Evolutionary conservation across 1,139 yeast species (phyloP), one percentile per base, ranked within the genome.

Genomic region (Yamadazyma songkhlaensis): DNA sequence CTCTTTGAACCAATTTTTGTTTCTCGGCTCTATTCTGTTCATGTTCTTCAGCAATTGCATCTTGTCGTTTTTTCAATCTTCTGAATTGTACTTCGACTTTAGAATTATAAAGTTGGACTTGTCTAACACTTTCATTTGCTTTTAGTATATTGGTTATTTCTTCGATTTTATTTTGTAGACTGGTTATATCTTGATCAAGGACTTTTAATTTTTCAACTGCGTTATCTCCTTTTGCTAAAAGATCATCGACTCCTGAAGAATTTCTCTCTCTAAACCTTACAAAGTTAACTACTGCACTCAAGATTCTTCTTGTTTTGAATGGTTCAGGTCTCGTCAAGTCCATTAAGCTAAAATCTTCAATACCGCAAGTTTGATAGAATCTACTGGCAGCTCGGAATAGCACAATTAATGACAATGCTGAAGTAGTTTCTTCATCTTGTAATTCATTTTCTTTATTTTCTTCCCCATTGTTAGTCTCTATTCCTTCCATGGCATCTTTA

Each of bases 251-350:
- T 49, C 79, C 89, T 14, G 69, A 73, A 55, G 84, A 76, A 39
- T 85, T 80, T 46, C 81, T 86, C 50, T 87, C 95, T 47, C 96
- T 71, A 51, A 85, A 88, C 41, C 94, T 64, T 2, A 95, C 95
- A 65, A 78, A 89, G 54, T 89, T 88, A 12, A 88, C 84, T 36
- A 89, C 81, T 1, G 94, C 95, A 55, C 96, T 86, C 23, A 89
- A 59, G 13, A 86, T 71, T 34, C 94, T 67, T 46, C 80, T 64
- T 3, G 79, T 69, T 40, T 95, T 65, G 34, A 59, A 60, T 0
- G 86, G 71, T 17, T 88, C 96, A 0, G 97, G 97, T 31, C 64
- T 52, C 45, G 59, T 50, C 20, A 77, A 64, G 59, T 89, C 97
- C 63, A 77, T 70, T 38, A 88, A 66, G 31, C 81, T 74, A 51